These are phyloP conservation scores for Dactylis glomerata DNA, from an alignment of 176 grass and related monocot species.

Conservation along the genomic window DNA sequence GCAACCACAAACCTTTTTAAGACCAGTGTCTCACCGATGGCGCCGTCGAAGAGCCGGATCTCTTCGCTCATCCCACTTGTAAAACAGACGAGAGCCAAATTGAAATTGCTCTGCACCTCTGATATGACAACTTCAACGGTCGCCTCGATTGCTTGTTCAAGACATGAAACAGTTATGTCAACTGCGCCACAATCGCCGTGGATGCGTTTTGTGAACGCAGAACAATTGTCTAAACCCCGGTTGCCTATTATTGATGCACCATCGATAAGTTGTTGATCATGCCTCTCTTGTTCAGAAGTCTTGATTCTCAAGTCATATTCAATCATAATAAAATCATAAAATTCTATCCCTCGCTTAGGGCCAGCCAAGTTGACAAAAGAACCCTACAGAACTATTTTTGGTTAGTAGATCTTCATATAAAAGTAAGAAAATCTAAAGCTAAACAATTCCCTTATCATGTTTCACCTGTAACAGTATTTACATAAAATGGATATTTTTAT, in stretches of 20 bases:
- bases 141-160: background rate
- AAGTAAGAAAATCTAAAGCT: background rate
- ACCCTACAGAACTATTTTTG: background rate
- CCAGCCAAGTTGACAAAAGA: background rate
- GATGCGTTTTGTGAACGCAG: background rate
- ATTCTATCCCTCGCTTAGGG: slow-evolving; percentile 8
- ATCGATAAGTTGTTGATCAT: background rate
- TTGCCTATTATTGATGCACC: background rate
- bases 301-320: slow-evolving; percentile 7
- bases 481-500: background rate
- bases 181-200: background rate
- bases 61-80: background rate
- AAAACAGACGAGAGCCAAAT: background rate
- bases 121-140: background rate
- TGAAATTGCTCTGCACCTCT: background rate
- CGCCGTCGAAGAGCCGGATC: background rate
- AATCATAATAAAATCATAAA: background rate
- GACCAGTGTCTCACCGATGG: background rate
- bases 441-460: background rate
- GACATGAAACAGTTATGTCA: background rate
- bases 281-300: too few relatives aligned
- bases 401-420: background rate
- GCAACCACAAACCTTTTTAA: slow-evolving; percentile 15
- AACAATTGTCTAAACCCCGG: background rate
- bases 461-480: background rate